phyloP scores from a whole-genome alignment of 306 rosid genomes.

The Biancaea sappan region DNA sequence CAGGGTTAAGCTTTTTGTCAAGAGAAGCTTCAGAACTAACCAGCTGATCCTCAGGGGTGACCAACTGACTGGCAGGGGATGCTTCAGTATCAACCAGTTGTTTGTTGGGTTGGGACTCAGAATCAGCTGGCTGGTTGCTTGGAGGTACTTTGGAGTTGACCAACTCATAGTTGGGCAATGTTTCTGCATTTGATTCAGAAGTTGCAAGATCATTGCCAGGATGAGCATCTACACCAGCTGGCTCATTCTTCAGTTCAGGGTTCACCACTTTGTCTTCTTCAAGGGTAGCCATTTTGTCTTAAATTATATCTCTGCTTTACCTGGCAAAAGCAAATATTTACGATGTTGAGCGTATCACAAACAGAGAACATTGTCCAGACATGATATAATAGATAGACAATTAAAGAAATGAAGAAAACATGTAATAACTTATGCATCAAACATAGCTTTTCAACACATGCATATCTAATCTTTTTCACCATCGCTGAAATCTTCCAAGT shows the following conservation, averaged over 20 bases:
- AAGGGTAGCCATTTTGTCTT: conserved; percentile 46
- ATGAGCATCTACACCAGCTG: conserved; percentile 25
- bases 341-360: neutral
- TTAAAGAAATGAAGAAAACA: neutral
- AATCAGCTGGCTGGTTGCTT: neutral
- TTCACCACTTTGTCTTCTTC: conserved; percentile 51
- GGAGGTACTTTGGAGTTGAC: conserved; percentile 18
- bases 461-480: neutral
- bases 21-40: conserved; percentile 20
- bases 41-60: conserved; percentile 31
- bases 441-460: neutral
- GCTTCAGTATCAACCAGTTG: conserved; percentile 18
- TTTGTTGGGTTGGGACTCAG: conserved; percentile 19
- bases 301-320: conserved; percentile 41
- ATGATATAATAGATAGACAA: neutral
- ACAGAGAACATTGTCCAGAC: neutral
- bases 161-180: neutral
- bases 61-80: conserved; percentile 10
- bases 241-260: conserved; percentile 28
- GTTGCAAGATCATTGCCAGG: conserved; percentile 29
- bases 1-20: conserved; percentile 23
- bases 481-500: neutral
- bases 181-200: conserved; percentile 30
- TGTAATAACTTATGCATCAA: conserved; percentile 3
- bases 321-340: conserved; percentile 19